Percentiles rank a stretch among this genome's conserved stretches.
These are phyloP conservation scores for Glycine tomentella DNA, from an alignment of 306 rosid species.

Conservation along the genomic window DNA sequence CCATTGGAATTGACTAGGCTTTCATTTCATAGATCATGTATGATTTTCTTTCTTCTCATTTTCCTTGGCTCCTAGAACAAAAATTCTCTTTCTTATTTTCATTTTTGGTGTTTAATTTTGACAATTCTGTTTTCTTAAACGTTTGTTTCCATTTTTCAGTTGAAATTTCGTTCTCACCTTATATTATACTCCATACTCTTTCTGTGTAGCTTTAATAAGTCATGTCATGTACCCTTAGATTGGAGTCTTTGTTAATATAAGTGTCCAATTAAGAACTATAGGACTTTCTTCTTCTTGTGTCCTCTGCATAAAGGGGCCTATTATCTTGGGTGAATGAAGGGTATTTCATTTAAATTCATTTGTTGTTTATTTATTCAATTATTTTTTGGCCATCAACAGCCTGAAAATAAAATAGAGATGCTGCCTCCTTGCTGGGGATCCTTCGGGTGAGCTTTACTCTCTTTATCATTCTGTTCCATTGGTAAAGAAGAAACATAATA, in stretches of 20 bases:
- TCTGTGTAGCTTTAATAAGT: slow-evolving; percentile 19
- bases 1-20: slow-evolving; percentile 8
- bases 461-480: slow-evolving; percentile 17
- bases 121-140: slow-evolving; percentile 9
- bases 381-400: slow-evolving; percentile 41
- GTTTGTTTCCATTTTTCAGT: slow-evolving; percentile 18
- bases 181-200: slow-evolving; percentile 36
- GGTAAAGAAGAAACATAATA: slow-evolving; percentile 30
- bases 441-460: slow-evolving; percentile 50
- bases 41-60: slow-evolving; percentile 37
- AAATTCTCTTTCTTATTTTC: neutral
- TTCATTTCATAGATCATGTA: slow-evolving; percentile 41
- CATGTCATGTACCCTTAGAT: neutral
- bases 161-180: neutral
- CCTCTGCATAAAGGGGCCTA: slow-evolving; percentile 27
- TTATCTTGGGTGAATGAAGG: slow-evolving; percentile 22
- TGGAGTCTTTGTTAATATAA: slow-evolving; percentile 28
- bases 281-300: slow-evolving; percentile 37
- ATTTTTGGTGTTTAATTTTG: neutral
- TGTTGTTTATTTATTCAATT: slow-evolving; percentile 40
- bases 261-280: slow-evolving; percentile 13
- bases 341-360: slow-evolving; percentile 36
- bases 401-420: slow-evolving; percentile 50
- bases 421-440: slow-evolving; percentile 47
- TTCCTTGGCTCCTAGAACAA: slow-evolving; percentile 11